Base-by-base conservation (phyloP, 768 basidiomycete species). In the Mycena vulgaris region DNA sequence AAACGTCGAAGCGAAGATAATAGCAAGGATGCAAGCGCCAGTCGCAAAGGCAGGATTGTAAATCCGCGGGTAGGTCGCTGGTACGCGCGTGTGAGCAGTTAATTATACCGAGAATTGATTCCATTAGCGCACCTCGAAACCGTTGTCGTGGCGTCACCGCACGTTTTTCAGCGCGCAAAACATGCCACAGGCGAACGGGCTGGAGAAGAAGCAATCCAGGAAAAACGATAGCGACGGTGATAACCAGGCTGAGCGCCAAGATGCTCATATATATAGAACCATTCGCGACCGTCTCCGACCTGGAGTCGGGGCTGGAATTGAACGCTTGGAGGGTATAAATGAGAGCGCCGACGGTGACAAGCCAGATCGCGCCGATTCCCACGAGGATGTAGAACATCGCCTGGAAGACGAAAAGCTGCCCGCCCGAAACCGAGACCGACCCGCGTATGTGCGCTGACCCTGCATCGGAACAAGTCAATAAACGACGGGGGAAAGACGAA, bases 141-240 rank as follows among this genome's bases (percentile, higher is more conserved):
- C 89, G 85, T 78, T 95, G 91, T 42, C 94, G 85, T 51, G 94
- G 94, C 10, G 94, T 96, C 25, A 92, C 75, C 13, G 92, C 90
- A 35, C 84, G 82, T 67, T 82, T 86, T 76, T 92, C 89, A 4
- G 88, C 85, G 33, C 84, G 83, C 45, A 89, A 68, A 23, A 92
- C 87, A 57, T 78, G 83, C 87, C 88, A 89, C 28, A 95, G 79
- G 33, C 89, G 86, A 39, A 86, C 69, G 10, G 93, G 92, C 77
- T 94, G 93, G n/a, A 96, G 83, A 70, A 95, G 70, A 47, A 94
- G 86, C 28, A 94, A 78, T 25, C 87, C 94, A 13, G 94, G 94
- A 58, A 89, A 83, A 53, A 93, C 87, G 63, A 94, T 85, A 23
- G 93, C 92, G 27, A 91, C 78, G 72, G 87, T 91, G 55, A 95